A percentile compares a stretch with the other conserved stretches of the same genome.
phyloP scores from a whole-genome alignment of 176 grass and related monocot species.

The Aechmea fasciata region DNA sequence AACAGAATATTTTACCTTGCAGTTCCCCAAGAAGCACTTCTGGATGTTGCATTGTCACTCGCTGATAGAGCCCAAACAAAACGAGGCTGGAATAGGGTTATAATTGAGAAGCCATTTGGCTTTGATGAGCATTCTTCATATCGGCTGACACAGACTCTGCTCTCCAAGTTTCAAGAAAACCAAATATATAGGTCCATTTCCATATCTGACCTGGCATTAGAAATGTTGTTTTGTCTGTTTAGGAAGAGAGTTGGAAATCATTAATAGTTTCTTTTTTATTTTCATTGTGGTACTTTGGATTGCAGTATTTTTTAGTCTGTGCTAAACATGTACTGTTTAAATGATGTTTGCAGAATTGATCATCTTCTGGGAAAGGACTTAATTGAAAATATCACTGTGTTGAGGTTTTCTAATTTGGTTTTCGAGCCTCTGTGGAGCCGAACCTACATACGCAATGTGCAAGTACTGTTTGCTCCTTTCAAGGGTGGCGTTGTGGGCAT shows the following conservation, averaged over 20 bases:
- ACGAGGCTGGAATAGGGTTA: conserved; percentile 89
- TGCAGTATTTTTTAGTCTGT: not conserved
- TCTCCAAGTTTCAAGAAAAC: conserved; percentile 74
- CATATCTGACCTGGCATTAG: conserved; percentile 3
- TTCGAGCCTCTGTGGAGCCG: conserved; percentile 95
- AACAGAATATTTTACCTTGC: conserved; percentile 98
- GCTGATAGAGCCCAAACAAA: conserved; percentile 57
- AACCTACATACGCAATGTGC: conserved; percentile 74
- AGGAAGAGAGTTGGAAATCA: not conserved
- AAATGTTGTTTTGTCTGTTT: not conserved
- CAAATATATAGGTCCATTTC: conserved; percentile 77
- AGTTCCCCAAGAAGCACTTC: conserved; percentile 84
- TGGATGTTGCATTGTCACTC: conserved; percentile 74
- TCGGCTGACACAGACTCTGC: conserved; percentile 45
- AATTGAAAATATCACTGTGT: conserved; percentile 88
- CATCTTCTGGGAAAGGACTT: conserved; percentile 94
- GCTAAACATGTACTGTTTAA: conserved; percentile 1
- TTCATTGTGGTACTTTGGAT: not conserved
- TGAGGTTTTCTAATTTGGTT: conserved; percentile 95
- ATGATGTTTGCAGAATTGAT: conserved; percentile 52
- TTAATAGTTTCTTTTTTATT: not conserved
- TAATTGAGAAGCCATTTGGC: conserved; percentile 95
- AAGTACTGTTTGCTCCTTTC: conserved; percentile 37
- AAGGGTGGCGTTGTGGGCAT: conserved; percentile 5
- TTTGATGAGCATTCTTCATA: conserved; percentile 68